Evolutionary conservation across 1,284 basidiomycete genomes (phyloP), one percentile per base, ranked within the genome.

Genomic region (Heterobasidion irregulare): DNA sequence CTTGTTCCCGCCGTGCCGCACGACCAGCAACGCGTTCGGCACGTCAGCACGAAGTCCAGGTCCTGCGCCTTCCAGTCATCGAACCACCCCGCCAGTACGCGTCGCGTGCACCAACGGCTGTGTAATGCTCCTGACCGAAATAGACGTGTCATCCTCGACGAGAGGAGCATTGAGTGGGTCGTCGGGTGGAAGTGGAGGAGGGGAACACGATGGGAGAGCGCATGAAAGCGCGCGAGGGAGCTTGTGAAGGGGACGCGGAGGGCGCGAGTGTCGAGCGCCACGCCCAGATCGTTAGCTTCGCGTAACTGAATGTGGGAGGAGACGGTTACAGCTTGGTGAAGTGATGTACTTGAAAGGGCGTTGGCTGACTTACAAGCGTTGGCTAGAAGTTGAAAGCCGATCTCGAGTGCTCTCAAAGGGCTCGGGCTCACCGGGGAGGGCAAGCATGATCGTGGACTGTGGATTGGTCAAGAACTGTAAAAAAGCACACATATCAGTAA

Each of bases 1-100:
- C 50, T 70, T 69, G 59, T 74, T 75, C 5, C 72, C 70, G 0
- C 68, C 65, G 55, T 78, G 72, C n/a, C 74, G 72, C 10, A 82
- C 69, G 0, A 82, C 82, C 0, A 82, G 83, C 12, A 78, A 68
- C 26, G 79, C 76, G 61, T 83, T 80, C 6, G 80, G 78, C 10
- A 80, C 81, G 78, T 80, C 51, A 88, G 67, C 32, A 88, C 66
- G 57, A 81, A 80, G 67, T 88, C 83, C 33, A 85, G 68, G 6
- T 71, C 70, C 18, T 75, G 61, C 45, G 74, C 71, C 50, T 79
- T 71, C 83, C 82, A 85, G 41, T 78, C 74, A 56, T 74, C 70
- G 58, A 73, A 71, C 74, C 77, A 80, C 38, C 59, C 19, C 63
- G 62, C 2, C 69, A 67, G 54, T 75, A 82, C 5, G 63, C 63